These are phyloP conservation scores for Salix viminalis DNA, from an alignment of 345 rosid genomes.

Conservation along the genomic window DNA sequence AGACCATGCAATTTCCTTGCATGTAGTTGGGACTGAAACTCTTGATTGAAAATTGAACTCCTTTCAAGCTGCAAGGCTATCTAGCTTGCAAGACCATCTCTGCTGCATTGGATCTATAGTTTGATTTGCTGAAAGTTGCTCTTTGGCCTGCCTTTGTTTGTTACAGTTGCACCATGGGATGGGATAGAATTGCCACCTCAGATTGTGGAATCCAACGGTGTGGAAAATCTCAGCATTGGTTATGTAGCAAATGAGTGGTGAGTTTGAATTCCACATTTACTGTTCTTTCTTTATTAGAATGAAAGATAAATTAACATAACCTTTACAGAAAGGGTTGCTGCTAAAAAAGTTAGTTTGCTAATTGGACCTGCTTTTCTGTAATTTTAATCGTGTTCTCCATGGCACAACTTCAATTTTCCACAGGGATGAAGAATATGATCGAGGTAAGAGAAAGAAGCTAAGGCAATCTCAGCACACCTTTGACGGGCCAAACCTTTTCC, in stretches of 20 bases:
- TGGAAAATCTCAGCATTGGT: slow-evolving; percentile 43
- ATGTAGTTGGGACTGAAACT: not conserved
- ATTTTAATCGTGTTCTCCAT: not conserved
- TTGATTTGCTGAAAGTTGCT: slow-evolving; percentile 6
- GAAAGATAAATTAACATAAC: not conserved
- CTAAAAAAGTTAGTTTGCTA: not conserved
- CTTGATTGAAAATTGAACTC: not conserved
- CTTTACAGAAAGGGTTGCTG: not conserved
- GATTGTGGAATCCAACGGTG: slow-evolving; percentile 26
- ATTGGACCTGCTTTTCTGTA: not conserved
- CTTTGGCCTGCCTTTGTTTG: slow-evolving; percentile 11
- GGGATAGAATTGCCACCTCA: slow-evolving; percentile 38
- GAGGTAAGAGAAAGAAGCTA: slow-evolving; percentile 86
- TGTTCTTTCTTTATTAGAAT: not conserved
- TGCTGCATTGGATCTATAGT: not conserved
- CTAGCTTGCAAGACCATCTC: not conserved
- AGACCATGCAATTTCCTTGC: not conserved
- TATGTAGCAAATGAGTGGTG: slow-evolving; percentile 86
- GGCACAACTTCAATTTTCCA: not conserved
- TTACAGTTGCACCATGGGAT: slow-evolving; percentile 79
- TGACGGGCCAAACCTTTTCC: slow-evolving; percentile 75
- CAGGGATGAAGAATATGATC: slow-evolving; percentile 96
- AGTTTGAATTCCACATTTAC: slow-evolving; percentile 18
- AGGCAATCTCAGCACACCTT: slow-evolving; percentile 37
- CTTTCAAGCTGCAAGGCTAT: not conserved